Evolutionary conservation across 768 basidiomycete species (phyloP), one percentile per base, ranked within the genome.

Genomic region (Lactarius psammicola): DNA sequence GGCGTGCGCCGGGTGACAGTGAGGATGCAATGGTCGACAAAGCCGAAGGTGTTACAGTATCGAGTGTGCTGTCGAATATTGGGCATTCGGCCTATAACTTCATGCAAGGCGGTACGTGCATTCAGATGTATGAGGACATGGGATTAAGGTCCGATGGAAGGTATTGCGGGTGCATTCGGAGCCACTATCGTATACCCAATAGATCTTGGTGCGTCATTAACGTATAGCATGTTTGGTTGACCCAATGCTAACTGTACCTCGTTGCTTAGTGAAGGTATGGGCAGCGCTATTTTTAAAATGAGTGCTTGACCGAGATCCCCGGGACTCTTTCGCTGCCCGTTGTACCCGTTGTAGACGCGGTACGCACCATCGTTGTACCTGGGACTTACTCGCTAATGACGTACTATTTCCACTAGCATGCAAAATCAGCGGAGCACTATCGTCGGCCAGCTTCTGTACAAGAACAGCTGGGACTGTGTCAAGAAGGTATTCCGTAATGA

Each of bases 181-280:
- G 97, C 96, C 13, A 96, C 94, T n/a, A 92, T 94, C 46, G 96
- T 98, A 15, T 98, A 98, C 76, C 96, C 96, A 30, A 98, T 96
- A 73, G 95, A 94, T 78, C 83, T 92, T 80, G 92, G 88, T 89
- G 71, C 79, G 87, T 85, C 31, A 36, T 59, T 54, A n/a, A 57
- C 6, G 54, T 44, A 34, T 26, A 51, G 61, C 57, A 34, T 56
- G 53, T 49, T 57, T 11, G 11, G 0, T 34, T 53, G 8, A 30
- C 28, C 63, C 40, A 26, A 57, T 65, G 62, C 69, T 71, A 26
- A 71, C 54, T 60, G 53, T 60, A 57, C 49, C 59, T 17, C 54
- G 55, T 38, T 51, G 0, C 49, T 49, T 69, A 92, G 93, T 90
- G 69, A 92, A 92, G 87, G 90, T 90, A 77, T 70, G 82, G 44